Conservation (phyloP, 2,329 filamentous ascomycete genomes). For the Pseudogymnoascus sp. region DNA sequence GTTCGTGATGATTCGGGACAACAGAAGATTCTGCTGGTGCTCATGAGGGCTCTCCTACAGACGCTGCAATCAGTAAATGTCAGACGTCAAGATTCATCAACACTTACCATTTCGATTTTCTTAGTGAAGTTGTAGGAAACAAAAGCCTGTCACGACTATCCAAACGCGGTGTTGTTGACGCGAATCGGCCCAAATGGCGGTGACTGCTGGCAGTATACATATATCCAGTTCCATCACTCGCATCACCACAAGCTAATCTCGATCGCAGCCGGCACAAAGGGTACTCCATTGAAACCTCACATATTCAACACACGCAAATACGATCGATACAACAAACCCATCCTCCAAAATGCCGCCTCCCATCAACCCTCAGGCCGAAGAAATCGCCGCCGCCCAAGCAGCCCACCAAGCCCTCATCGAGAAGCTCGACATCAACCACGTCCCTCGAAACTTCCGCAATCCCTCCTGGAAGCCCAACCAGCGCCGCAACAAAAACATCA, state of each 20-base stretch:
- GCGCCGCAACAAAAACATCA: constrained; percentile 97
- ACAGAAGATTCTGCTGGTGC: constrained; percentile 87
- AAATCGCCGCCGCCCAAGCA: constrained; percentile 49
- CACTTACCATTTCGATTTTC: constrained; percentile 15
- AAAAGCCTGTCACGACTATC: background rate
- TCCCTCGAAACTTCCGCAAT: constrained; percentile 85
- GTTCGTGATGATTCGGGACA: constrained; percentile 94
- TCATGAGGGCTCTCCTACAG: constrained; percentile 86
- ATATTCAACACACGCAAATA: background rate
- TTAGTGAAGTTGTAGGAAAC: background rate
- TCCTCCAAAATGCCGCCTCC: background rate
- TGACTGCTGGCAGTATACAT: constrained; percentile 9
- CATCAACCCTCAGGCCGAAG: background rate
- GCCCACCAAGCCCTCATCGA: constrained; percentile 82
- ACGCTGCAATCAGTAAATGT: background rate
- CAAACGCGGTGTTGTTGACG: constrained; percentile 14
- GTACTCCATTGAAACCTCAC: background rate
- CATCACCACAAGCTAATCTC: background rate
- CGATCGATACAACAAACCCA: background rate
- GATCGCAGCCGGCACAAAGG: background rate
- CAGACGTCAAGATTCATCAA: background rate
- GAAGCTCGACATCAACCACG: constrained; percentile 79
- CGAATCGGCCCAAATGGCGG: constrained; percentile 10
- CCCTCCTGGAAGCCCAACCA: constrained; percentile 83
- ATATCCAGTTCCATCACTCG: background rate